Evolutionary conservation across 2,329 filamentous ascomycete genomes (phyloP).

Genomic region (Paraphoma sp.): DNA sequence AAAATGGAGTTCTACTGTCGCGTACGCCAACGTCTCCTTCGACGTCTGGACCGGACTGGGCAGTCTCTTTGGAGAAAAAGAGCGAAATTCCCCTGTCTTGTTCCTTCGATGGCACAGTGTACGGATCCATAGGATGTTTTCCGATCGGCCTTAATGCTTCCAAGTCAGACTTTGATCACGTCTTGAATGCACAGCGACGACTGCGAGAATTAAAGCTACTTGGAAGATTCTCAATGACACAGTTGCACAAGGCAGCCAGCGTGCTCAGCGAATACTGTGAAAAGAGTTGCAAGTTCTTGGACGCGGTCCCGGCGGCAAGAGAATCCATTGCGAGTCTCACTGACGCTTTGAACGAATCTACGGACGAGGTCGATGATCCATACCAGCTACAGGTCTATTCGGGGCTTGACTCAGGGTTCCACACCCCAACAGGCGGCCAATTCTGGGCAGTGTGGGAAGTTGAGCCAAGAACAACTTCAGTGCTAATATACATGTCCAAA

Average conservation of each 20-base stretch:
- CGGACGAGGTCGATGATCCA: conserved; percentile 35
- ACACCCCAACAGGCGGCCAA: conserved; percentile 38
- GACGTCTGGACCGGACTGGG: conserved; percentile 37
- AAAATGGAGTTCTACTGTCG: conserved; percentile 33
- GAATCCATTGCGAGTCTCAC: conserved; percentile 33
- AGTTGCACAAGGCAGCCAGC: conserved; percentile 29
- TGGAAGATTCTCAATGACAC: conserved; percentile 26
- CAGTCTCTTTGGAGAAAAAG: conserved; percentile 27
- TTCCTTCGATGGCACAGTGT: conserved; percentile 35
- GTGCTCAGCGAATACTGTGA: conserved; percentile 21
- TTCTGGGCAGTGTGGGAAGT: conserved; percentile 47
- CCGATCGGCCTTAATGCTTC: conserved; percentile 43
- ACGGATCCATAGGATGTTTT: conserved; percentile 43
- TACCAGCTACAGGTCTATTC: conserved; percentile 40
- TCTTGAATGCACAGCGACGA: conserved; percentile 40
- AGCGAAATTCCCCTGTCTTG: conserved; percentile 40
- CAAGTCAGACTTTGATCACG: conserved; percentile 38
- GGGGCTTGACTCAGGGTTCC: conserved; percentile 49
- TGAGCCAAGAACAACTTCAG: conserved; percentile 32
- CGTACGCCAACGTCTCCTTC: conserved; percentile 22
- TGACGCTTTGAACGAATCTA: conserved; percentile 25
- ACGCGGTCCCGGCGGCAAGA: conserved; percentile 26
- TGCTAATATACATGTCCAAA: conserved; percentile 46
- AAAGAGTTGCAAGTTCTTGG: conserved; percentile 18
- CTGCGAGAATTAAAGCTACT: conserved; percentile 39